Evolutionary conservation across 768 basidiomycete species (phyloP).

Genomic region (Leccinum uliginosum): DNA sequence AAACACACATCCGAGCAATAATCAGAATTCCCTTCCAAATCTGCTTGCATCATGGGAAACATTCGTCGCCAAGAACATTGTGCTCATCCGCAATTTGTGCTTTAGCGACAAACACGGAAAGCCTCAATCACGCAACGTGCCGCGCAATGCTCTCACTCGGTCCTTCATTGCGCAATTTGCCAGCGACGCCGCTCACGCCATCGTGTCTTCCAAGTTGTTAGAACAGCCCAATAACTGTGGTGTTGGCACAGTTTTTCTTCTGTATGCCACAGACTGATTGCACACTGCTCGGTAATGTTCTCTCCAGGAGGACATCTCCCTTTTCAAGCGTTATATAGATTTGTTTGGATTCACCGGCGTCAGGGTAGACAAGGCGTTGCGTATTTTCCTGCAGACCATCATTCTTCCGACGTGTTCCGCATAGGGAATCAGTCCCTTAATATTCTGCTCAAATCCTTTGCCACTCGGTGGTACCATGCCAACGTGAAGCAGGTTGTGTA

Average conservation of each 20-base stretch:
- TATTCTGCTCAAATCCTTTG: constrained; percentile 77
- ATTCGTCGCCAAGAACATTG: constrained; percentile 87
- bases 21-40: constrained; percentile 46
- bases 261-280: constrained; percentile 81
- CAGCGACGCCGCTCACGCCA: constrained; percentile 75
- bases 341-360: constrained; percentile 82
- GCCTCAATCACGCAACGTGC: constrained; percentile 40
- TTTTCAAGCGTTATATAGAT: constrained; percentile 82
- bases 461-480: constrained; percentile 85
- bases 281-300: constrained; percentile 76
- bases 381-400: constrained; percentile 83
- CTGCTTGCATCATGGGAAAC: constrained; percentile 60
- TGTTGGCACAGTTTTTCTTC: constrained; percentile 78
- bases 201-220: constrained; percentile 61
- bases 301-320: constrained; percentile 69
- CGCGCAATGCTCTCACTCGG: constrained; percentile 60
- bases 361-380: constrained; percentile 83
- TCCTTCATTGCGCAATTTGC: constrained; percentile 78
- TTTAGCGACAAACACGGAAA: constrained; percentile 70
- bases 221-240: constrained; percentile 57
- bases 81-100: constrained; percentile 65
- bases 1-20: constrained; percentile 66
- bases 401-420: constrained; percentile 49
- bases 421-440: constrained; percentile 34
- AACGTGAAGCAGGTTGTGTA: constrained; percentile 76